Conservation (phyloP, 2,329 filamentous ascomycete species). For the Sporothrix variecibatus region DNA sequence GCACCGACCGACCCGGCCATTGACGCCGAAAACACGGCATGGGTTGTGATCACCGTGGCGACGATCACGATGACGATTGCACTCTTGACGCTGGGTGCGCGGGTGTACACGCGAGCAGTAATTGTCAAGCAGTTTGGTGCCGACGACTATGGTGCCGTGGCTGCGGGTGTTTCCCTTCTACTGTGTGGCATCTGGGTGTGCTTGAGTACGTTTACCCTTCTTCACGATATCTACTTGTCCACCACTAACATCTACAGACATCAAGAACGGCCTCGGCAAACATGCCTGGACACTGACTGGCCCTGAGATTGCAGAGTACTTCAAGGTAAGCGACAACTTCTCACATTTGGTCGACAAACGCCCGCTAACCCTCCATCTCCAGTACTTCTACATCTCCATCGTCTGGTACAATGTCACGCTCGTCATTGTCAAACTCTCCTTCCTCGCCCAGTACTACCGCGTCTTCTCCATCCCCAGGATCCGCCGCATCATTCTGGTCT, state of each 20-base stretch:
- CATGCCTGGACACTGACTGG: slow-evolving; percentile 7
- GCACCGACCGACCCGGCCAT: neutral
- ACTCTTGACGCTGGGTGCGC: neutral
- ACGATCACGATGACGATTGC: neutral
- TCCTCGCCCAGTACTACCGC: slow-evolving; percentile 22
- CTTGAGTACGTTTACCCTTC: neutral
- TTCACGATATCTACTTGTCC: no score
- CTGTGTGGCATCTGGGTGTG: slow-evolving; percentile 1
- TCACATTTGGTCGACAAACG: no score
- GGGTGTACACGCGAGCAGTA: neutral
- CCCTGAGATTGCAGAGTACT: neutral
- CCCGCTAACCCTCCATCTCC: no score
- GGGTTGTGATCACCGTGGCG: neutral
- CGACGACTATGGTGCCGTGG: slow-evolving; percentile 1
- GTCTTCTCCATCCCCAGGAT: slow-evolving; percentile 16
- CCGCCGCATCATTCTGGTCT: neutral
- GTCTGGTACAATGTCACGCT: slow-evolving; percentile 17
- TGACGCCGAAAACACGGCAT: neutral
- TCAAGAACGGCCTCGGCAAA: slow-evolving; percentile 18
- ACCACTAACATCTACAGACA: neutral
- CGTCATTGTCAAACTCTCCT: slow-evolving; percentile 15
- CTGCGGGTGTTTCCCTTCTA: neutral
- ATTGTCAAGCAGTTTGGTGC: slow-evolving; percentile 11
- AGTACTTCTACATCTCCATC: slow-evolving; percentile 19
- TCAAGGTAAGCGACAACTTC: neutral